Base-by-base conservation (phyloP, 116 monocot species). In the Papilionanthe hybrid region DNA sequence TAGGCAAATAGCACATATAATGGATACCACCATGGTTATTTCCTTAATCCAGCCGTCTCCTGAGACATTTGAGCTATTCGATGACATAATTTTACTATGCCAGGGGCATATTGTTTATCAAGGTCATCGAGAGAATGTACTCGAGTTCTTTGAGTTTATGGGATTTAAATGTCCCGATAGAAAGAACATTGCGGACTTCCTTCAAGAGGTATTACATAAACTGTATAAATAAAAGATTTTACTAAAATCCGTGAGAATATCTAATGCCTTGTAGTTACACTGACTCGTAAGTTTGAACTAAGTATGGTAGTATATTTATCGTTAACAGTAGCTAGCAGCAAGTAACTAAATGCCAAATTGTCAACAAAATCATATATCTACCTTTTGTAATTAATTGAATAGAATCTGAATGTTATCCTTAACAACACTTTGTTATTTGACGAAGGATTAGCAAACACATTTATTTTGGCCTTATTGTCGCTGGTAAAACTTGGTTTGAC, bases 61-160 rank as follows among this genome's bases (percentile, higher is more conserved):
- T 12, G 91, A 91, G 75, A 87, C 85, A 53, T 91, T 91, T 81
- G 87, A 89, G 45, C 69, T 91, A 78, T 91, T 91, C 78, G 91
- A 91, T 79, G 91, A 91, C 41, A 76, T 91, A 69, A 86, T 91
- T 78, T 81, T 91, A 57, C 23, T 91, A 69, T 82, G 84, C 32
- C 82, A 88, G 30, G 91, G 91, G n/a, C 78, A 84, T 42, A 88
- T 91, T 79, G 80, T 72, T 41, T 91, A 91, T 80, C 91, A 91
- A 76, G 88, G 91, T 22, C 88, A 84, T 80, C 84, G 88, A 78
- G 88, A 91, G 72, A 78, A 76, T 78, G 84, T 82, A 55, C 86
- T 81, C 41, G 82, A 82, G 23, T 91, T 88, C 76, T 91, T 91
- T 84, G 79, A 91, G 77, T 75, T 55, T 18, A 82, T 91, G 81